Conservation (phyloP, 768 basidiomycete genomes). For the Infundibulicybe gibba region DNA sequence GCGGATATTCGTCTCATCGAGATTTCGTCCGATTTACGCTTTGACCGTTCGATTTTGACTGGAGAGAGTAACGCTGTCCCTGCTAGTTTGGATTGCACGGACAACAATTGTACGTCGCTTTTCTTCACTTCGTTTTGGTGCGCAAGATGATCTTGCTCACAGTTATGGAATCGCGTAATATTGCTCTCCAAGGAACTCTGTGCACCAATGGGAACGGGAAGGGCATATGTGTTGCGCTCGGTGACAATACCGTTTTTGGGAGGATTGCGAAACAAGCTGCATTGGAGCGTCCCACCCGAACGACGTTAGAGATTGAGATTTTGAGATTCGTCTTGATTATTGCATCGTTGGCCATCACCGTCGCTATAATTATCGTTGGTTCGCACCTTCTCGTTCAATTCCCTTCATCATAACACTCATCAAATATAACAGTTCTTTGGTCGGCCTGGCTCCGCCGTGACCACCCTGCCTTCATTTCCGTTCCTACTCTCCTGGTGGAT, state of each 20-base stretch:
- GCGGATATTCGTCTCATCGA: conserved; percentile 67
- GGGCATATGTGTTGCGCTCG: conserved; percentile 45
- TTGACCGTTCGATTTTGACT: conserved; percentile 65
- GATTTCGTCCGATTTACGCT: conserved; percentile 51
- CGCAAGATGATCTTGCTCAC: conserved; percentile 12
- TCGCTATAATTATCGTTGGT: conserved; percentile 47
- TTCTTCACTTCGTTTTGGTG: background rate
- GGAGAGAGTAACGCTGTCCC: conserved; percentile 43
- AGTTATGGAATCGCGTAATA: conserved; percentile 45
- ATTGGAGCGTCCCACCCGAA: conserved; percentile 28
- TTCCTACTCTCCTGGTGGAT: conserved; percentile 47
- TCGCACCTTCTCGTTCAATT: conserved; percentile 20
- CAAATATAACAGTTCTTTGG: conserved; percentile 10
- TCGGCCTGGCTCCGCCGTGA: conserved; percentile 31
- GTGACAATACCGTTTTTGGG: conserved; percentile 47
- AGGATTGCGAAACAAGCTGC: conserved; percentile 34
- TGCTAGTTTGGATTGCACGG: conserved; percentile 27
- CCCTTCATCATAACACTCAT: background rate
- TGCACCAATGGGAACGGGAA: conserved; percentile 46
- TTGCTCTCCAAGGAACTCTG: conserved; percentile 55
- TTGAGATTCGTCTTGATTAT: conserved; percentile 52
- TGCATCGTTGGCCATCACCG: conserved; percentile 35
- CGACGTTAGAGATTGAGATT: conserved; percentile 54
- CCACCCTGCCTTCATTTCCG: conserved; percentile 43
- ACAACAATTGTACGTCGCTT: conserved; percentile 24